Base-by-base conservation (phyloP, 768 basidiomycete species). In the Trametes cingulata region DNA sequence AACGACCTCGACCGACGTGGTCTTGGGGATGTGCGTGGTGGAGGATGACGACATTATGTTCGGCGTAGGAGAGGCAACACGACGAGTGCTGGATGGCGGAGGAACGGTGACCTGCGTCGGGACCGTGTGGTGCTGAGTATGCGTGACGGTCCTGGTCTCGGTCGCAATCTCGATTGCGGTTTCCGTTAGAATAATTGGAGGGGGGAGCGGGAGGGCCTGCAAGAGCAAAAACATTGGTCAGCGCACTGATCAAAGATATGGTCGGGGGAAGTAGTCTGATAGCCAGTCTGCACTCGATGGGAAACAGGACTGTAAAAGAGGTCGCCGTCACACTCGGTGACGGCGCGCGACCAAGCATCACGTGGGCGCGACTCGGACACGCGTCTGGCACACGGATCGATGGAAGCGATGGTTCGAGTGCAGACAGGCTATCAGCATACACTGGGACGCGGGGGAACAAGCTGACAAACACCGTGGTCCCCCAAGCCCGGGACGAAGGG, bases 401-500 rank as follows among this genome's bases (percentile, higher is more conserved):
- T 64, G 58, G 58, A 65, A 58, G 51, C 39, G 45, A 40, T 33
- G 61, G 50, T 29, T 33, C 25, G 66, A 52, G 65, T 58, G 65
- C 68, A 67, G 65, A 58, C 56, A 58, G 69, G 67, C 64, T 71
- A 68, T 62, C 74, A 74, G 72, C 73, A 55, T 72, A 72, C 74
- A 65, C 62, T 58, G 67, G 79, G 84, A 85, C 85, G 76, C 85
- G 87, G 88, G 88, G 88, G 87, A 89, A 85, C 79, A 81, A 72
- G 69, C 71, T 78, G 76, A 62, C 78, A 78, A 77, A 81, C 77
- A 82, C 86, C 85, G 83, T 84, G 81, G 84, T 87, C 88, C 89
- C 90, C 90, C 88, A 85, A 90, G 87, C 89, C 89, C 89, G 82
- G 87, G 87, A 90, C 87, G 88, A 88, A 86, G 85, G 82, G 79